Conservation (phyloP, 495 filamentous ascomycete species). For the Pseudomonodictys pantanalensis region DNA sequence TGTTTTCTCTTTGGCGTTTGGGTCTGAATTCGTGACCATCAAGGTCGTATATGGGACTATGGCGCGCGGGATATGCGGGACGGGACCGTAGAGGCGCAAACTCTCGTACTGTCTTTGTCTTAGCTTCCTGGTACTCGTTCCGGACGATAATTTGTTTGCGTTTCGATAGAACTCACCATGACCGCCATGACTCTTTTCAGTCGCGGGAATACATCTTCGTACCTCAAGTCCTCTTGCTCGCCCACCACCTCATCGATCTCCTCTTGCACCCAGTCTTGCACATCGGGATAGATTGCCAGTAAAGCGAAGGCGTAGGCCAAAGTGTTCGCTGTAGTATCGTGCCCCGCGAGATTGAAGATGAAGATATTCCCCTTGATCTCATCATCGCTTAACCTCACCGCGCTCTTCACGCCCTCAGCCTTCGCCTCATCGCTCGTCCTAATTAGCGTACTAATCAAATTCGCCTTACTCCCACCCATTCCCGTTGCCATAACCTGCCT, state of each 20-base stretch:
- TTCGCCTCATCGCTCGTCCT: constrained; percentile 23
- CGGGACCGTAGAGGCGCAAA: constrained; percentile 28
- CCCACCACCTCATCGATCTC: constrained; percentile 11
- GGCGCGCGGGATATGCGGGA: constrained; percentile 7
- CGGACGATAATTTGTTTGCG: no score
- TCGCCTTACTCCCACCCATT: constrained; percentile 6
- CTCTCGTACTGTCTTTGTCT: constrained; percentile 20
- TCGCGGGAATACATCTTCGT: constrained; percentile 24
- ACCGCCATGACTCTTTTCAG: constrained; percentile 18
- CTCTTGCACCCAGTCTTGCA: constrained; percentile 30
- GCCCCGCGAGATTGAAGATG: constrained; percentile 33
- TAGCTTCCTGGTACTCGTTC: no score
- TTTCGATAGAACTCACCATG: constrained; percentile 5
- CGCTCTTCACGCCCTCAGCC: not conserved
- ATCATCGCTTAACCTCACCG: constrained; percentile 18
- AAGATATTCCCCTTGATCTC: constrained; percentile 36
- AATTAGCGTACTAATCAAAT: constrained; percentile 31
- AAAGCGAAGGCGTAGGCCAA: constrained; percentile 25
- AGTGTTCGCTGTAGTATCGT: constrained; percentile 35
- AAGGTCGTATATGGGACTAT: constrained; percentile 4
- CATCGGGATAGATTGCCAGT: constrained; percentile 20
- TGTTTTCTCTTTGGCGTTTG: not conserved
- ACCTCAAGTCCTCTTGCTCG: not conserved
- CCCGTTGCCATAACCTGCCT: constrained; percentile 1
- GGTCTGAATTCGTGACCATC: constrained; percentile 3